Evolutionary conservation across 2,329 filamentous ascomycete genomes (phyloP), one percentile per base, ranked within the genome.

Genomic region (Dryadomyces sulphureus): DNA sequence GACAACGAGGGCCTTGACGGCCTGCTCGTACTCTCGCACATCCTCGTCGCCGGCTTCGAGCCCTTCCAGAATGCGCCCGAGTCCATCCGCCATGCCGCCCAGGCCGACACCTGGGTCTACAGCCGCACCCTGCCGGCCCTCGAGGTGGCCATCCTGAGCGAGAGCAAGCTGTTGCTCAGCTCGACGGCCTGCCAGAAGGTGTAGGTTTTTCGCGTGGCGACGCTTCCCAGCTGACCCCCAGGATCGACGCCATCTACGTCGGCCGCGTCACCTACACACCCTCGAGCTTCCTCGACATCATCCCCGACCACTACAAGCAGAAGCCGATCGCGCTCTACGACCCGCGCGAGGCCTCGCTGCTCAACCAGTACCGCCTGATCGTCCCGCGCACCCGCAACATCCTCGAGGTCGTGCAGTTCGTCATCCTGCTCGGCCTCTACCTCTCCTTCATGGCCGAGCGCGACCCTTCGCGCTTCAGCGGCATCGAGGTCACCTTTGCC

Each of bases 351-450:
- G 84, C 81, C 5, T 83, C 84, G 1, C 58, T 89, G 22, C 69
- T 93, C 20, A 90, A 93, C 55, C 86, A 93, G 58, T 92, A 92
- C 57, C 81, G 86, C 1, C 71, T 93, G 7, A 82, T 88, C 52
- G 86, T 93, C 8, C 86, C 86, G 11, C 72, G 84, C 14, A 90
- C 81, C 1, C 70, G 86, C 47, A 89, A 84, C 56, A 64, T 82
- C 24, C 70, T 92, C 46, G 86, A 93, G 61, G 72, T 82, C 2
- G 66, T 73, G 17, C 84, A 92, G 55, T 93, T 92, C 57, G 56
- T 80, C 24, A 63, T 83, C 8, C 66, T 93, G 1, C 68, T 92
- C 12, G 60, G 62, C 1, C 64, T 92, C 3, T 93, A 88, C 55
- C 62, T 87, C 7, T 63, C 72, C 8, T 80, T 85, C 48, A 90